Evolutionary conservation across 495 filamentous ascomycete genomes (phyloP).

Genomic region (Hypoxylon rickii): DNA sequence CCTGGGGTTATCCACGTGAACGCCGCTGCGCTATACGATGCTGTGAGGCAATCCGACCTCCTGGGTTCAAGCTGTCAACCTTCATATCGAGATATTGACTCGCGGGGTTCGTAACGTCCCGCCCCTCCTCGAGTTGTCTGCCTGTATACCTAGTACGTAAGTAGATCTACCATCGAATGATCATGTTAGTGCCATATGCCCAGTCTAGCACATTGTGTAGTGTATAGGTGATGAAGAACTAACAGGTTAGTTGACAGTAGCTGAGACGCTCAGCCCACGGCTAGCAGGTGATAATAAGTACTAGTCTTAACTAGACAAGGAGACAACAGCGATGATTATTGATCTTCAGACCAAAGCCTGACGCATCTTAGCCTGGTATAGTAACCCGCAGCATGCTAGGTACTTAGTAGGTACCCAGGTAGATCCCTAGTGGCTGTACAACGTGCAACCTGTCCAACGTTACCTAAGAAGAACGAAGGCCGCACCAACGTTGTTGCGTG

Average conservation of each 20-base stretch:
- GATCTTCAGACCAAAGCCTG: background rate
- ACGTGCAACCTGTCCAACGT: background rate
- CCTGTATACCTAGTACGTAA: background rate
- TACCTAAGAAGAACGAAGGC: background rate
- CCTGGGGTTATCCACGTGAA: constrained; percentile 1
- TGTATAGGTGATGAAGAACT: background rate
- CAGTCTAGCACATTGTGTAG: background rate
- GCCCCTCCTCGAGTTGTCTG: too few relatives aligned
- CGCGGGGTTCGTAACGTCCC: constrained; percentile 12
- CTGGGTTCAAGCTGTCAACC: constrained; percentile 15
- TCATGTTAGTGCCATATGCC: too few relatives aligned
- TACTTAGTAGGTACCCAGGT: too few relatives aligned
- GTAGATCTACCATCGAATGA: background rate
- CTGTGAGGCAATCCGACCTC: constrained; percentile 9
- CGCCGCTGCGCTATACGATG: background rate
- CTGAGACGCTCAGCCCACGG: constrained; percentile 1
- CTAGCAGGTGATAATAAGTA: constrained; percentile 9
- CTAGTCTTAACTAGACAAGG: constrained; percentile 6
- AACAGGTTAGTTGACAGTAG: constrained; percentile 7
- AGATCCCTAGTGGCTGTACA: too few relatives aligned
- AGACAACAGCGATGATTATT: constrained; percentile 1
- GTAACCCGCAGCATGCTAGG: too few relatives aligned
- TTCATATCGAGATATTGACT: constrained; percentile 16
- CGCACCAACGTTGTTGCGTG: too few relatives aligned
- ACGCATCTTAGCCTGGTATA: constrained; percentile 20